These are phyloP conservation scores for Polytrichum formosum DNA, from an alignment of 225 moss, liverwort and hornwort species.

Conservation along the genomic window DNA sequence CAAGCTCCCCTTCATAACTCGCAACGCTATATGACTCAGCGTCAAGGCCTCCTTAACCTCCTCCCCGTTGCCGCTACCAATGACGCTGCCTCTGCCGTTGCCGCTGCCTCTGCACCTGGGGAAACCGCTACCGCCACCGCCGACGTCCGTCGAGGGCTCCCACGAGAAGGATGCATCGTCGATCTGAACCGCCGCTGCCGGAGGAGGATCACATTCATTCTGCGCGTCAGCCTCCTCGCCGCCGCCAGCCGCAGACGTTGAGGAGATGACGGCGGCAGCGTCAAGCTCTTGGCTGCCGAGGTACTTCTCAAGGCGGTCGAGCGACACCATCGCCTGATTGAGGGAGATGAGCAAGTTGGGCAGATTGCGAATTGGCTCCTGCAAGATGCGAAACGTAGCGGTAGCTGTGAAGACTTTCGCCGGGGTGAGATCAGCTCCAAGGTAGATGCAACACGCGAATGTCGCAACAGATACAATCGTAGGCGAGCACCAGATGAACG, in stretches of 20 bases:
- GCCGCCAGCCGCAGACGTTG: constrained; percentile 7
- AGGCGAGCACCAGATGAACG: constrained; percentile 69
- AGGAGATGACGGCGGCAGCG: constrained; percentile 29
- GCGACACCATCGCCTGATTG: constrained; percentile 65
- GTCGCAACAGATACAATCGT: constrained; percentile 65
- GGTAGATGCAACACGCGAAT: constrained; percentile 52
- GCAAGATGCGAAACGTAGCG: constrained; percentile 75
- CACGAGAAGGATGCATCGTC: constrained; percentile 61
- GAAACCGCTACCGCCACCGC: no score
- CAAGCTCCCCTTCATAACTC: constrained; percentile 51
- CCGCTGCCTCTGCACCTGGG: no score
- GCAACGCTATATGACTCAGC: constrained; percentile 37
- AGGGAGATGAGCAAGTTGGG: constrained; percentile 50
- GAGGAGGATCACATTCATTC: no score
- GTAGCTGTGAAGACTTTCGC: constrained; percentile 78
- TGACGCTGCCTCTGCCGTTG: no score
- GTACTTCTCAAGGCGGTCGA: constrained; percentile 59
- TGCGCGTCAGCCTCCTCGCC: neutral
- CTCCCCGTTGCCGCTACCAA: no score
- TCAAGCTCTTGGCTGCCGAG: constrained; percentile 70
- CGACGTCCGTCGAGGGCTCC: constrained; percentile 1
- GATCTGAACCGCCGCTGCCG: constrained; percentile 18
- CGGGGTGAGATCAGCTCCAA: constrained; percentile 41
- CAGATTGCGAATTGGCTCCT: constrained; percentile 68
- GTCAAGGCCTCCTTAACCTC: constrained; percentile 12